phyloP scores from a whole-genome alignment of 176 grass and related monocot genomes.

The Zea mays region Zm-B73-REFERENCE-NAM-5.0 NC_050096.1:56822001-56822500 shows the following conservation, averaged over 20 bases:
- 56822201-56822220: slow-evolving; percentile 87
- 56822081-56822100: not conserved
- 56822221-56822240: slow-evolving; percentile 80
- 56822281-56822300: not conserved
- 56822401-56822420: slow-evolving; percentile 75
- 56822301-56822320: not conserved
- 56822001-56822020: not conserved
- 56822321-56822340: not conserved
- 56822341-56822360: slow-evolving; percentile 41
- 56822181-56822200: slow-evolving; percentile 81
- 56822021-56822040: slow-evolving; percentile 51
- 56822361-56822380: slow-evolving; percentile 95
- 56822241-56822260: not conserved
- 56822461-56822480: slow-evolving; percentile 74
- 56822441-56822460: slow-evolving; percentile 88
- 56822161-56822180: slow-evolving; percentile 66
- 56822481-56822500: slow-evolving; percentile 59
- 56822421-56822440: slow-evolving; percentile 96
- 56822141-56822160: slow-evolving; percentile 74
- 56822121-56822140: slow-evolving; percentile 76
- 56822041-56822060: slow-evolving; percentile 35
- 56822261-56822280: too few relatives aligned
- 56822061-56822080: slow-evolving; percentile 42
- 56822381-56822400: slow-evolving; percentile 94
- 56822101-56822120: slow-evolving; percentile 40